Conservation (phyloP, 78 protist genomes). For the Dictyostelium intermedium region DNA sequence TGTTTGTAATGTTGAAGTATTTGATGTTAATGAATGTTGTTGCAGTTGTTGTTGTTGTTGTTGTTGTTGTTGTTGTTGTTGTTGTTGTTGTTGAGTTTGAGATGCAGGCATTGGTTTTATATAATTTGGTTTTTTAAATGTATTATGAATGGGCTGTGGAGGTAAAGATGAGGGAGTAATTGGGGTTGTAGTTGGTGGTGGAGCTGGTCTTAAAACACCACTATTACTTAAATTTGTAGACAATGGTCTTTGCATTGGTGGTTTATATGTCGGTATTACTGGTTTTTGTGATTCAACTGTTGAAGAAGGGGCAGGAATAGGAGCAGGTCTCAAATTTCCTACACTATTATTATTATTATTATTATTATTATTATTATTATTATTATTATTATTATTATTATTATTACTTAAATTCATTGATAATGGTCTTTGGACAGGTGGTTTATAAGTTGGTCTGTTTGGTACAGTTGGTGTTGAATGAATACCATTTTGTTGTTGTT, state of each 20-base stretch:
- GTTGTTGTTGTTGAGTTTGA: background rate
- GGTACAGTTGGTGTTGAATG: background rate
- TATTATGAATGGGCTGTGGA: background rate
- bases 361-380: too few relatives aligned
- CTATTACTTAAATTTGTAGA: background rate
- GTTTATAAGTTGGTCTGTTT: background rate
- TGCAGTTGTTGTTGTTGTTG: background rate
- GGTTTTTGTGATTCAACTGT: background rate
- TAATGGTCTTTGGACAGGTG: background rate
- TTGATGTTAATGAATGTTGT: background rate
- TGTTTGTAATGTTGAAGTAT: background rate
- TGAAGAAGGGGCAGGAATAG: background rate
- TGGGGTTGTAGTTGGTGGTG: background rate
- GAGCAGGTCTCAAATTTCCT: background rate
- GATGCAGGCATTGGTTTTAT: background rate
- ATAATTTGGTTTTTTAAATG: background rate
- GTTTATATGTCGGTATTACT: background rate
- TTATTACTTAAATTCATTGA: too few relatives aligned
- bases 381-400: too few relatives aligned
- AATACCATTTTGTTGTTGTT: background rate
- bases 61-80: background rate
- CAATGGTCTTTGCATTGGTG: background rate
- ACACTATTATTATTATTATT: background rate
- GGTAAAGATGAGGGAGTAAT: background rate
- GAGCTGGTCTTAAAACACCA: background rate